A percentile compares a stretch with the other conserved stretches of the same genome.
Evolutionary conservation across 768 basidiomycete species (phyloP).

Genomic region (Collybia nuda): DNA sequence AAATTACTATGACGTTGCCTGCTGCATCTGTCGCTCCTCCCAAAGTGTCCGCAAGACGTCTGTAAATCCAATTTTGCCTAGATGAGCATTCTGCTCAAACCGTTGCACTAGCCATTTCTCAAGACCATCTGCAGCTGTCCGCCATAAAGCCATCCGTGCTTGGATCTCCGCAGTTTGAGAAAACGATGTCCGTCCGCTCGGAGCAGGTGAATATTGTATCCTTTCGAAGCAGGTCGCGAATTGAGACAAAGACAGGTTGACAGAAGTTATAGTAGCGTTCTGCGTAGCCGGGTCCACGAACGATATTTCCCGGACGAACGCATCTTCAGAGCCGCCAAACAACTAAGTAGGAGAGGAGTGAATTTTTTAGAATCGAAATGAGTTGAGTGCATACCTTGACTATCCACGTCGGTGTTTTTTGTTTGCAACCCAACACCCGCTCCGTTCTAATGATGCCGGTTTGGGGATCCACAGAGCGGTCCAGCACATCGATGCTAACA

Average conservation of each 20-base stretch:
- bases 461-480: slow-evolving; percentile 77
- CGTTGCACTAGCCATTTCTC: slow-evolving; percentile 86
- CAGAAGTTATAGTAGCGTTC: slow-evolving; percentile 82
- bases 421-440: slow-evolving; percentile 86
- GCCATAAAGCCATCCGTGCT: slow-evolving; percentile 78
- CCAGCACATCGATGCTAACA: slow-evolving; percentile 82
- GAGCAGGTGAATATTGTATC: slow-evolving; percentile 81
- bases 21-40: slow-evolving; percentile 60
- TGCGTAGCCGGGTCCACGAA: slow-evolving; percentile 86
- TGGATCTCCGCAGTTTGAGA: slow-evolving; percentile 91
- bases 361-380: neutral
- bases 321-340: slow-evolving; percentile 91
- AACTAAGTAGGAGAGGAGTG: slow-evolving; percentile 47
- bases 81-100: slow-evolving; percentile 89
- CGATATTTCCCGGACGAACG: slow-evolving; percentile 92
- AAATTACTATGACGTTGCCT: slow-evolving; percentile 13
- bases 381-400: slow-evolving; percentile 65
- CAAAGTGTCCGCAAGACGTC: slow-evolving; percentile 80
- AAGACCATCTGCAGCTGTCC: slow-evolving; percentile 76
- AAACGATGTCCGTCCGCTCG: slow-evolving; percentile 66
- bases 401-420: slow-evolving; percentile 90
- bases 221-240: slow-evolving; percentile 91
- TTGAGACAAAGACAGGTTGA: slow-evolving; percentile 94
- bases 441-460: slow-evolving; percentile 93
- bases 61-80: slow-evolving; percentile 88